Evolutionary conservation across 2,329 filamentous ascomycete species (phyloP).

Genomic region (Teratosphaeria epicoccoides): DNA sequence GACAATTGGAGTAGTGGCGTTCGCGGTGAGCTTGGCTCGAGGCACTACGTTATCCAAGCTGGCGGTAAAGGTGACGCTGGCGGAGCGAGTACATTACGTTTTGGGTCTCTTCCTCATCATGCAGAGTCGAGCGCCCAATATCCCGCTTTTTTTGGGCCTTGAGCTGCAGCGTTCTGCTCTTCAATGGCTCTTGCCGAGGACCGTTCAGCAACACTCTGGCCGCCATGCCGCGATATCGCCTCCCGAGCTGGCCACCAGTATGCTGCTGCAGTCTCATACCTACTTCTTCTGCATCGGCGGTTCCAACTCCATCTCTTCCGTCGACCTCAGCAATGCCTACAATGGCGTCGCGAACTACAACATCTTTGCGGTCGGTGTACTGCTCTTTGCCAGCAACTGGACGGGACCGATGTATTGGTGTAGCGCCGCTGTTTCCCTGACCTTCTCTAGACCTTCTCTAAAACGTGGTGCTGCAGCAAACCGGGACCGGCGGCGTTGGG

Average conservation of each 20-base stretch:
- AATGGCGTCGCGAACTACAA: conserved; percentile 81
- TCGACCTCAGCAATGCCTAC: conserved; percentile 89
- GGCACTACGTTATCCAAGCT: conserved; percentile 6
- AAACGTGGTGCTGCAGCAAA: background rate
- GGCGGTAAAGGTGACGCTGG: conserved; percentile 14
- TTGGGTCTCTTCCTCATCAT: conserved; percentile 72
- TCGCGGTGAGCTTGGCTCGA: conserved; percentile 10
- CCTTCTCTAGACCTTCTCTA: conserved; percentile 26
- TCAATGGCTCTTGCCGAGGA: conserved; percentile 4
- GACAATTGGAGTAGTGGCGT: conserved; percentile 19
- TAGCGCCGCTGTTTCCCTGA: conserved; percentile 46
- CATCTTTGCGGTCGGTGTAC: conserved; percentile 63
- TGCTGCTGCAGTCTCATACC: conserved; percentile 65
- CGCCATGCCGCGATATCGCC: conserved; percentile 2
- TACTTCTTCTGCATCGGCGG: conserved; percentile 87
- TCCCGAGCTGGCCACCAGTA: conserved; percentile 48
- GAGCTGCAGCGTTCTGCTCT: conserved; percentile 41
- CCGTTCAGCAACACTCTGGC: background rate
- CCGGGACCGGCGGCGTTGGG: conserved; percentile 19
- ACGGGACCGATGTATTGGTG: conserved; percentile 84
- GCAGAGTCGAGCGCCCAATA: conserved; percentile 74
- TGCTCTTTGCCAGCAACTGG: conserved; percentile 89
- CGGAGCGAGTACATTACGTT: conserved; percentile 47
- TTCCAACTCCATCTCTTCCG: conserved; percentile 89
- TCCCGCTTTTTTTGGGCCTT: conserved; percentile 73